Percentiles rank a stretch among this genome's conserved stretches.
Conservation (phyloP, 2,329 filamentous ascomycete genomes). For the Diplocarpon mali region DNA sequence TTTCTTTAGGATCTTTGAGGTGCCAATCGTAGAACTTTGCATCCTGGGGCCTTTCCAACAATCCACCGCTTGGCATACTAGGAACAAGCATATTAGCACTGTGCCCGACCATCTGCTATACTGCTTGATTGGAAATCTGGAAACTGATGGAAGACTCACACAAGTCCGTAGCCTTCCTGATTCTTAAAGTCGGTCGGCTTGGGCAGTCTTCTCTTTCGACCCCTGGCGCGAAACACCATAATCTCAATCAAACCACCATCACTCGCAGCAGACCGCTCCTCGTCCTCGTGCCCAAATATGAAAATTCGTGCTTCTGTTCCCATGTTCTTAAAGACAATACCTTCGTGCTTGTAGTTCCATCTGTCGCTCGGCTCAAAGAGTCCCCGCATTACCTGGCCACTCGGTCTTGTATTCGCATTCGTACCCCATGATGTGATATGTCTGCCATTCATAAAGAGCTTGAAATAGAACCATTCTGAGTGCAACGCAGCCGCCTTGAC, state of each 20-base stretch:
- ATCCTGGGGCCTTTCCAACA: conserved; percentile 40
- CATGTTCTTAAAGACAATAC: conserved; percentile 27
- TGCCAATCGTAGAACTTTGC: conserved; percentile 41
- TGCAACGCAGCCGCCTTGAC: conserved; percentile 21
- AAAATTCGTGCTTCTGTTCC: conserved; percentile 41
- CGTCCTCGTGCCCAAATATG: conserved; percentile 32
- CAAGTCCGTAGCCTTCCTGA: conserved; percentile 41
- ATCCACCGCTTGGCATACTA: conserved; percentile 41
- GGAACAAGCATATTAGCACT: not conserved
- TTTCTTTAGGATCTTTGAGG: conserved; percentile 39
- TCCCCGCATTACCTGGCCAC: conserved; percentile 34
- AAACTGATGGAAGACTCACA: conserved; percentile 30
- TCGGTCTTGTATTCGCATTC: conserved; percentile 28
- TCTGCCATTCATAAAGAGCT: conserved; percentile 42
- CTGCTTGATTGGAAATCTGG: no score
- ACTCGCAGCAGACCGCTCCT: conserved; percentile 31
- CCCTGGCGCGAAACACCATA: conserved; percentile 40
- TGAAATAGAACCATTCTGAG: conserved; percentile 40
- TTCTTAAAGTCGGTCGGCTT: conserved; percentile 34
- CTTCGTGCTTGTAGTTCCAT: conserved; percentile 32
- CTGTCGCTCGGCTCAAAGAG: conserved; percentile 38
- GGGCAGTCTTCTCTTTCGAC: conserved; percentile 33
- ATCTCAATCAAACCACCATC: conserved; percentile 47
- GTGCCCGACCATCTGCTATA: conserved; percentile 2
- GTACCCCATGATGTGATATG: conserved; percentile 42